phyloP scores from a whole-genome alignment of 2,329 filamentous ascomycete genomes.

The Aspergillus texensis region DNA sequence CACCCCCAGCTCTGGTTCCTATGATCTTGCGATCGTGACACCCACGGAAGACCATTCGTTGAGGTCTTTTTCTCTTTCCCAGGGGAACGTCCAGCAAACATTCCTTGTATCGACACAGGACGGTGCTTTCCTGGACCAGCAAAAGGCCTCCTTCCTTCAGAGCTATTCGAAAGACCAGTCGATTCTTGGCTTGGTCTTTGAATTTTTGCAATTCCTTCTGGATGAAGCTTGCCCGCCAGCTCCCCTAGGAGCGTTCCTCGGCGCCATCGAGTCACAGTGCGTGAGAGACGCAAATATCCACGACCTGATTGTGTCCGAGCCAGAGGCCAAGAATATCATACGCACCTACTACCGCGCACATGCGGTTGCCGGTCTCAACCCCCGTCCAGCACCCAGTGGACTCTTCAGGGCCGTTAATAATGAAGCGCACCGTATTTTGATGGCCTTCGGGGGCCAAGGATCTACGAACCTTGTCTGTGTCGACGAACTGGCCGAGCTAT shows the following conservation, averaged over 20 bases:
- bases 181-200: background rate
- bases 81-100: background rate
- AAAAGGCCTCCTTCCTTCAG: background rate
- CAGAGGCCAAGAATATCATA: background rate
- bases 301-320: background rate
- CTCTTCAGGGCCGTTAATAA: background rate
- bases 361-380: background rate
- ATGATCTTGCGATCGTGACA: background rate
- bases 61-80: background rate
- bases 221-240: background rate
- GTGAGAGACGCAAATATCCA: background rate
- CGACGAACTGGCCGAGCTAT: slow-evolving; percentile 2
- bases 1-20: background rate
- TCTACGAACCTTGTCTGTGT: background rate
- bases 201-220: background rate
- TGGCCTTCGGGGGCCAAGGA: slow-evolving; percentile 7
- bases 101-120: background rate
- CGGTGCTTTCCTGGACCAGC: background rate
- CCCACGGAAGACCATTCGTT: background rate
- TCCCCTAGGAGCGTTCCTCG: background rate
- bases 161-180: background rate
- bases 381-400: background rate
- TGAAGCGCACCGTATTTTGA: background rate
- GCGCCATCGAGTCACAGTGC: background rate
- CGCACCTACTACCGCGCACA: background rate